Conservation (phyloP, 306 rosid genomes). For the Oxytropis ochrocephala region DNA sequence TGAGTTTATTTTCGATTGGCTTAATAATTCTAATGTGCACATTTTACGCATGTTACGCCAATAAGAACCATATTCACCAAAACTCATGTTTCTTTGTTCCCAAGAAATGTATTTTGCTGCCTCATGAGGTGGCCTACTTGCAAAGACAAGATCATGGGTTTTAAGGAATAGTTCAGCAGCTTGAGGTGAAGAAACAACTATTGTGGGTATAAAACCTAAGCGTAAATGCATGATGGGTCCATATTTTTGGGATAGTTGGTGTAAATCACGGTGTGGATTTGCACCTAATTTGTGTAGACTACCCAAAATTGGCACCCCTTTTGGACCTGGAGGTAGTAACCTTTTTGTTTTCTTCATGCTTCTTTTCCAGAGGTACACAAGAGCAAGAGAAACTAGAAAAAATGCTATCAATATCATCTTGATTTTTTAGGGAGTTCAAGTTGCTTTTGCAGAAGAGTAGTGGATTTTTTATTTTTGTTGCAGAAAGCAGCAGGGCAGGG, state of each 20-base stretch:
- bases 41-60: slow-evolving; percentile 69
- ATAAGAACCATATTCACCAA: slow-evolving; percentile 46
- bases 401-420: slow-evolving; percentile 26
- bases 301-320: slow-evolving; percentile 57
- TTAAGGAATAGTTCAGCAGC: slow-evolving; percentile 66
- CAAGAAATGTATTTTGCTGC: slow-evolving; percentile 36
- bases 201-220: slow-evolving; percentile 44
- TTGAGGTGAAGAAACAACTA: slow-evolving; percentile 63
- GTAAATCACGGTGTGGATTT: slow-evolving; percentile 45
- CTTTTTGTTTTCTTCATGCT: slow-evolving; percentile 19
- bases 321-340: slow-evolving; percentile 75
- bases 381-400: slow-evolving; percentile 26
- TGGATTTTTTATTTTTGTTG: background rate
- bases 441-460: background rate
- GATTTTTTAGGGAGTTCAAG: background rate
- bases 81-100: slow-evolving; percentile 37
- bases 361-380: slow-evolving; percentile 26
- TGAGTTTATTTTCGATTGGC: slow-evolving; percentile 35
- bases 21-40: slow-evolving; percentile 58
- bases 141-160: slow-evolving; percentile 53
- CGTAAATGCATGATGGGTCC: slow-evolving; percentile 58
- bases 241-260: slow-evolving; percentile 40
- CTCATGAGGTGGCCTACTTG: slow-evolving; percentile 45
- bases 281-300: slow-evolving; percentile 47
- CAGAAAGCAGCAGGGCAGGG: background rate